Base-by-base conservation (phyloP, 139 green algal genomes). In the Mychonastes homosphaera region DNA sequence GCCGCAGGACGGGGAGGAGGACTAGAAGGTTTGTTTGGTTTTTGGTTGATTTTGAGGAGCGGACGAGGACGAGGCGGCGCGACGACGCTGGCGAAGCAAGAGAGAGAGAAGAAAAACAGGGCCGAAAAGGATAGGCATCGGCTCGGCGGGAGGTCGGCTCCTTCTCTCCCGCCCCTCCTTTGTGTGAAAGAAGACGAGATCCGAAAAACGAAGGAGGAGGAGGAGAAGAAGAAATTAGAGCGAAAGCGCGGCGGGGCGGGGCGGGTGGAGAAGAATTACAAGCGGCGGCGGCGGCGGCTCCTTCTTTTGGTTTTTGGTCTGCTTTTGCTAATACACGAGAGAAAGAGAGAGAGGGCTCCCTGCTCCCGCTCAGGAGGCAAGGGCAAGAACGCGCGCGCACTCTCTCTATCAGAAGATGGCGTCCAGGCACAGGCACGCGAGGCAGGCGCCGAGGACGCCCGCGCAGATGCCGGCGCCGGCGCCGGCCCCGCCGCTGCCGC, bases 1-100 rank as follows among this genome's bases (percentile, higher is more conserved):
- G 6, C 65, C 84, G 43, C 80, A 89, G 3, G 79, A 93, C 21
- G 72, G 79, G 23, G 69, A 76, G 23, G 16, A 78, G 10, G 58
- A 58, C 10, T 56, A 57, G 36, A 13, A 13, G 12, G 36, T 13
- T 10, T 44, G 10, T 10, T 10, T 13, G 10, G 36, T n/a, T 44
- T 13, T 44, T 10, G 36, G 36, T 13, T 44, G 10, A 44, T 13
- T 10, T 44, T 10, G 13, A n/a, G 36, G 12, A 13, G 36, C 36
- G 13, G 12, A 13, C 10, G 12, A 10, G 36, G 12, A n/a, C 36
- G 36, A 44, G 36, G 12, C 13, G 12, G 36, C 12, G 36, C 13
- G 10, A 13, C 36, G 36, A 44, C 12, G 12, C 12, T 44, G 36
- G 36, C 12, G 36, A n/a, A n/a, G 36, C 36, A 44, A n/a, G 36